These are phyloP conservation scores for Halophytophthora polymorphica DNA, from an alignment of 352 stramenopile genomes.

Conservation along the genomic window DNA sequence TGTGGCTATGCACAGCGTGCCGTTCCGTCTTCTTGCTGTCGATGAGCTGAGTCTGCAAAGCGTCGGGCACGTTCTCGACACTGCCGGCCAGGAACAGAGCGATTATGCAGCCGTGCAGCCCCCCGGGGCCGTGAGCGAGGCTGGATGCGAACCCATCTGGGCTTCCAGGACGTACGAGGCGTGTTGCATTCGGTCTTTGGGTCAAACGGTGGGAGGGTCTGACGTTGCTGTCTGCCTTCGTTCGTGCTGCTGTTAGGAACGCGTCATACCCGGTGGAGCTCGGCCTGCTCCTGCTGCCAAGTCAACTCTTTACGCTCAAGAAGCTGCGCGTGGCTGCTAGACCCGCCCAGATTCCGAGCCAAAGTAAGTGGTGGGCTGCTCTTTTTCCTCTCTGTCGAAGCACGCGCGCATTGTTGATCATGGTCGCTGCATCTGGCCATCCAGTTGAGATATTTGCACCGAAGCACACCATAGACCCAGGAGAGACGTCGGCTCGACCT, in stretches of 20 bases:
- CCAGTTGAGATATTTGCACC: conserved; percentile 21
- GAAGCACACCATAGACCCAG: conserved; percentile 5
- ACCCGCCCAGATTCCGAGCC: conserved; percentile 3
- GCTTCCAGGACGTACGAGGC: conserved; percentile 19
- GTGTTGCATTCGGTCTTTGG: background rate
- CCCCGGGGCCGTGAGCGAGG: conserved; percentile 15
- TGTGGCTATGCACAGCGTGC: conserved; percentile 19
- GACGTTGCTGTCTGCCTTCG: background rate
- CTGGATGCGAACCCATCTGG: conserved; percentile 9
- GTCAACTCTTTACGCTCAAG: conserved; percentile 8
- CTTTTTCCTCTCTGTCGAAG: background rate
- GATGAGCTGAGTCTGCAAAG: conserved; percentile 21
- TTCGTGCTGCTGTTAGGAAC: conserved; percentile 5
- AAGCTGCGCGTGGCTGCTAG: conserved; percentile 8
- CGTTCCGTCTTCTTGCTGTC: conserved; percentile 23
- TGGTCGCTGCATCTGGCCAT: background rate
- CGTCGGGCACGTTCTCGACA: background rate
- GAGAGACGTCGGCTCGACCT: background rate
- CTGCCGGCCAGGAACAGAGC: background rate
- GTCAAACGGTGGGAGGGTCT: background rate
- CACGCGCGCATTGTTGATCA: background rate
- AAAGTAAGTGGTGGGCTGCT: conserved; percentile 10
- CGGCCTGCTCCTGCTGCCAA: conserved; percentile 29
- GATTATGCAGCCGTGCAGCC: conserved; percentile 4
- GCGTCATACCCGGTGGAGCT: conserved; percentile 22